These are phyloP conservation scores for Stephania cephalantha DNA, from an alignment of 164 flowering plant genomes.

Conservation along the genomic window DNA sequence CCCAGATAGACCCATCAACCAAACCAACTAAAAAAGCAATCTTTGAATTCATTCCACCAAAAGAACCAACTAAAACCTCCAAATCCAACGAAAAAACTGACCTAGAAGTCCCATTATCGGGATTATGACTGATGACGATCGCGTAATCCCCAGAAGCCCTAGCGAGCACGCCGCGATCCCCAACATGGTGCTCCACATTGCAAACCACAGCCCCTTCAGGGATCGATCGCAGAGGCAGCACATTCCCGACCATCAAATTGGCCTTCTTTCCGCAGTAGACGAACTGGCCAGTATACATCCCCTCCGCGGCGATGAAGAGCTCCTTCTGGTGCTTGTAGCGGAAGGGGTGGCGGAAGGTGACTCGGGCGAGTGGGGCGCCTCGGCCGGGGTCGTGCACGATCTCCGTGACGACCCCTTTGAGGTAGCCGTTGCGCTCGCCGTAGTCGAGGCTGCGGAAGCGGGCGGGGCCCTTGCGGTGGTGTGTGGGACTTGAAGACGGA, in stretches of 20 bases:
- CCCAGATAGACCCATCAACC: neutral
- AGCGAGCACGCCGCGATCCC: slow-evolving; percentile 58
- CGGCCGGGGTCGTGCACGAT: slow-evolving; percentile 66
- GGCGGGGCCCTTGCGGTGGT: slow-evolving; percentile 67
- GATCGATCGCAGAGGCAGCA: slow-evolving; percentile 40
- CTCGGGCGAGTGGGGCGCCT: slow-evolving; percentile 54
- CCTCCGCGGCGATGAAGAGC: slow-evolving; percentile 62
- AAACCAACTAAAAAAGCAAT: neutral
- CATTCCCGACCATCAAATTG: slow-evolving; percentile 48
- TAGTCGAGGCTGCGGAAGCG: slow-evolving; percentile 50
- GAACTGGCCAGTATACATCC: slow-evolving; percentile 64
- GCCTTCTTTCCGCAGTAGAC: slow-evolving; percentile 61
- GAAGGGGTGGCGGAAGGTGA: slow-evolving; percentile 61
- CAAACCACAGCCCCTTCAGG: slow-evolving; percentile 69
- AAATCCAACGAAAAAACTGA: slow-evolving; percentile 9
- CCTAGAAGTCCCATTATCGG: slow-evolving; percentile 54
- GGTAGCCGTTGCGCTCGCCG: slow-evolving; percentile 62
- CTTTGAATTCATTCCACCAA: neutral
- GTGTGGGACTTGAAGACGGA: slow-evolving; percentile 59
- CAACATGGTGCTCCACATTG: slow-evolving; percentile 63
- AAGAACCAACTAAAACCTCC: neutral
- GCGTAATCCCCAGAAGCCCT: slow-evolving; percentile 63
- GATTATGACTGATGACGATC: slow-evolving; percentile 57
- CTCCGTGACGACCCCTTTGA: slow-evolving; percentile 54
- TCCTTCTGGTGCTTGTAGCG: slow-evolving; percentile 60